These are phyloP conservation scores for Yamadazyma sp. DNA, from an alignment of 1,139 yeast genomes.

Conservation along the genomic window DNA sequence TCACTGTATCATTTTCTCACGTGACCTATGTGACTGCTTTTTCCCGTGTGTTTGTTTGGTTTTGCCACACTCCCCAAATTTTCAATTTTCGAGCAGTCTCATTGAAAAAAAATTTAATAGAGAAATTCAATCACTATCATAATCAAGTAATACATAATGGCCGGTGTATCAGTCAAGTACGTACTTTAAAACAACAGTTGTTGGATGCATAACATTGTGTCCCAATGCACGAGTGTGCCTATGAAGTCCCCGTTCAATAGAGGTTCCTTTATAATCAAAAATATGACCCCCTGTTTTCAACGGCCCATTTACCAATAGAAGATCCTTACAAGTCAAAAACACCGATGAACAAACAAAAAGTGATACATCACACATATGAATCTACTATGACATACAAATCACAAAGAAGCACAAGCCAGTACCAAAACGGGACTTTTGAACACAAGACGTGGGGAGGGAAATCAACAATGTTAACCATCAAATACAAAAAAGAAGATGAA, in stretches of 20 bases:
- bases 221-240: not conserved
- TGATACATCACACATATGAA: too few relatives aligned
- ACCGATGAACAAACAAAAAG: too few relatives aligned
- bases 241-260: too few relatives aligned
- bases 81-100: constrained; percentile 10
- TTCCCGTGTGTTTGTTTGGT: constrained; percentile 4
- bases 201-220: not conserved
- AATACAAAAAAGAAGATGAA: not conserved
- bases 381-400: too few relatives aligned
- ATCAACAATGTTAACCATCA: too few relatives aligned
- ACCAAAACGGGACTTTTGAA: too few relatives aligned
- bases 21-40: constrained; percentile 29
- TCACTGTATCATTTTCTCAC: constrained; percentile 14
- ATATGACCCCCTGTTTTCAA: too few relatives aligned
- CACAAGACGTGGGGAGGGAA: too few relatives aligned
- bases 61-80: constrained; percentile 7
- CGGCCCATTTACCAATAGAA: too few relatives aligned
- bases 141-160: constrained; percentile 49
- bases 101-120: constrained; percentile 17
- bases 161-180: constrained; percentile 98
- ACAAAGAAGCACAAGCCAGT: too few relatives aligned
- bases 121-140: constrained; percentile 14
- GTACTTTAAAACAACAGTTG: constrained; percentile 31
- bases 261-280: too few relatives aligned
- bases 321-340: too few relatives aligned